Percentiles rank a stretch among this genome's conserved stretches.
Conservation (phyloP, 192 early-diverging fungal genomes). For the Entrophospora sp. region DNA sequence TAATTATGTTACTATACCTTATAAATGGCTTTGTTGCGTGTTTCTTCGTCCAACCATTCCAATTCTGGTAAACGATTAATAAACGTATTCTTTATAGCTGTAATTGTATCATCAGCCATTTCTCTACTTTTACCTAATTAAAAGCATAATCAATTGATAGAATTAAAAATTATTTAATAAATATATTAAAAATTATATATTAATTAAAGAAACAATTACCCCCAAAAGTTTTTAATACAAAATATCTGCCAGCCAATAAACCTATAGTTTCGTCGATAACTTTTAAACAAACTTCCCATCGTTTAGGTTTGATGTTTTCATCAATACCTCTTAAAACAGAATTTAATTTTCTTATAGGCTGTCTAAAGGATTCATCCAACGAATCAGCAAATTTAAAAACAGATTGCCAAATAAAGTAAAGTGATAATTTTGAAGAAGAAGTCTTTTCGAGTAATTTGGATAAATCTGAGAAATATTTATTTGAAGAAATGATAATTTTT, state of each 20-base stretch:
- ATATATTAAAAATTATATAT: background rate
- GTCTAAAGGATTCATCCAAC: conserved; percentile 32
- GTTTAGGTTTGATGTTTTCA: conserved; percentile 31
- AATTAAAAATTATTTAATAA: background rate
- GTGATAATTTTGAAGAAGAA: conserved; percentile 27
- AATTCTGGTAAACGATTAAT: conserved; percentile 29
- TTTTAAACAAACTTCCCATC: conserved; percentile 41
- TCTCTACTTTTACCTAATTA: conserved; percentile 37
- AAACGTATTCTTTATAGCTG: conserved; percentile 36
- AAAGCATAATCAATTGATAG: conserved; percentile 5
- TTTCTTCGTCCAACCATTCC: conserved; percentile 52
- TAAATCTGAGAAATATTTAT: conserved; percentile 36
- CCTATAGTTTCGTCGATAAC: conserved; percentile 29
- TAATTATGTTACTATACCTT: too few relatives aligned
- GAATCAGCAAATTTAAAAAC: conserved; percentile 27
- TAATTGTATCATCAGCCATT: conserved; percentile 39
- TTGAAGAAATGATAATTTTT: conserved; percentile 39
- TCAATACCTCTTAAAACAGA: conserved; percentile 39
- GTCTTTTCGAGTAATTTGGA: conserved; percentile 32
- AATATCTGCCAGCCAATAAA: conserved; percentile 33
- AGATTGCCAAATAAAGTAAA: conserved; percentile 45
- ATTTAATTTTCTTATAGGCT: conserved; percentile 26
- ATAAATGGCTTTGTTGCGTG: conserved; percentile 39
- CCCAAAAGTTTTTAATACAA: conserved; percentile 29
- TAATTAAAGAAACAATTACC: background rate